Conservation (phyloP, 2,329 filamentous ascomycete genomes). For the Aaosphaeria arxii region DNA sequence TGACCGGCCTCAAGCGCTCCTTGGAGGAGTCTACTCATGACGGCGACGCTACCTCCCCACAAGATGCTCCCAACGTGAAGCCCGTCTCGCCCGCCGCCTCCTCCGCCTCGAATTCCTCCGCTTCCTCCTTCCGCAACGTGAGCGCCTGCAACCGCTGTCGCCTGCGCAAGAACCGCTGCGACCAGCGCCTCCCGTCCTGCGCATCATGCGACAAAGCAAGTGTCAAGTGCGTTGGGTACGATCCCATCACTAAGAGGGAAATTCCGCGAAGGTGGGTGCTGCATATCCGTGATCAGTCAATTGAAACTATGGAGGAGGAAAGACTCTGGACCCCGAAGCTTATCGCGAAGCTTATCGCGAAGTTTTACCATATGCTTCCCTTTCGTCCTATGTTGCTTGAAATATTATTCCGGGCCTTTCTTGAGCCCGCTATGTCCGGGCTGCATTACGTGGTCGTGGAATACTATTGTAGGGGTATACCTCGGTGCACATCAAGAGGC, state of each 20-base stretch:
- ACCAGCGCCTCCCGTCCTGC: constrained; percentile 88
- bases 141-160: constrained; percentile 80
- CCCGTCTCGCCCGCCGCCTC: constrained; percentile 28
- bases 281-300: too few species aligned
- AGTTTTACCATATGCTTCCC: too few species aligned
- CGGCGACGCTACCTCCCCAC: constrained; percentile 27
- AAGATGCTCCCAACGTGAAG: constrained; percentile 22
- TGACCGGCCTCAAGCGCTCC: constrained; percentile 39
- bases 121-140: constrained; percentile 55
- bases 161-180: constrained; percentile 89
- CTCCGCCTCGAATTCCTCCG: constrained; percentile 11
- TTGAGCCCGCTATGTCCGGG: too few species aligned
- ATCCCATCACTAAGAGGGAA: constrained; percentile 93
- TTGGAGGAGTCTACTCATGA: constrained; percentile 36
- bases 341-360: too few species aligned
- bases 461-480: too few species aligned
- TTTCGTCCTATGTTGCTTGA: too few species aligned
- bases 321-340: background rate
- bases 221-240: constrained; percentile 90
- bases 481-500: too few species aligned
- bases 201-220: constrained; percentile 90
- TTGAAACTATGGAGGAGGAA: background rate
- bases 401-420: too few species aligned
- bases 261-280: constrained; percentile 69
- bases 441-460: too few species aligned